A percentile compares a stretch with the other conserved stretches of the same genome.
Evolutionary conservation across 345 rosid genomes (phyloP).

Genomic region (Physaria fendleri): DNA sequence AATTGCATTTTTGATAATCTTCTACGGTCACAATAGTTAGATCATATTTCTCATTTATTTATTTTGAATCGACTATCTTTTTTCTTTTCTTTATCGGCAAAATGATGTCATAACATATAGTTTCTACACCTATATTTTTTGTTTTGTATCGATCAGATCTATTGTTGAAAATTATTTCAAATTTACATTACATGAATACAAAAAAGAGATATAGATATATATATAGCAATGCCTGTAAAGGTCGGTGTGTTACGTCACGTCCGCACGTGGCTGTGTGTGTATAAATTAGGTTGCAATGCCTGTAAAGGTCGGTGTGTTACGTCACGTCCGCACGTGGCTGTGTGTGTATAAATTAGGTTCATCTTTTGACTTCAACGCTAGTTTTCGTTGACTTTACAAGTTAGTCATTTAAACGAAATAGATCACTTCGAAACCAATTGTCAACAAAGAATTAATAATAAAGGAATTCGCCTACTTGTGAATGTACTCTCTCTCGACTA

Average conservation of each 20-base stretch:
- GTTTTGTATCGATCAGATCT: too few relatives aligned
- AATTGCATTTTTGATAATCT: not conserved
- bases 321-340: too few relatives aligned
- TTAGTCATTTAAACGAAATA: conserved; percentile 26
- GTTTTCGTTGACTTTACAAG: conserved; percentile 21
- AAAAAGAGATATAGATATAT: too few relatives aligned
- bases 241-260: too few relatives aligned
- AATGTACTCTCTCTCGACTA: too few relatives aligned
- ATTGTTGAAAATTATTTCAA: not conserved
- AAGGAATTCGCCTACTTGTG: conserved; percentile 11
- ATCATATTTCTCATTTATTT: not conserved
- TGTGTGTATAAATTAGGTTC: conserved; percentile 7
- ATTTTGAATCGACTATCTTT: too few relatives aligned
- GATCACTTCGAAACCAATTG: conserved; percentile 26
- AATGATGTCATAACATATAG: too few relatives aligned
- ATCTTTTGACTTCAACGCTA: conserved; percentile 13
- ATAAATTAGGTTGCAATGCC: not conserved
- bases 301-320: too few relatives aligned
- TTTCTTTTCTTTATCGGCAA: too few relatives aligned
- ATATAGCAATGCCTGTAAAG: too few relatives aligned
- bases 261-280: conserved; percentile 20
- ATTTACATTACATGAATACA: not conserved
- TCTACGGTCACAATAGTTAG: not conserved
- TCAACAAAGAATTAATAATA: conserved; percentile 10
- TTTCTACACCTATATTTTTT: too few relatives aligned